A percentile compares a stretch with the other conserved stretches of the same genome.
Conservation (phyloP, 202 grass and related monocot genomes). For the Miscanthus sacchariflorus region DNA sequence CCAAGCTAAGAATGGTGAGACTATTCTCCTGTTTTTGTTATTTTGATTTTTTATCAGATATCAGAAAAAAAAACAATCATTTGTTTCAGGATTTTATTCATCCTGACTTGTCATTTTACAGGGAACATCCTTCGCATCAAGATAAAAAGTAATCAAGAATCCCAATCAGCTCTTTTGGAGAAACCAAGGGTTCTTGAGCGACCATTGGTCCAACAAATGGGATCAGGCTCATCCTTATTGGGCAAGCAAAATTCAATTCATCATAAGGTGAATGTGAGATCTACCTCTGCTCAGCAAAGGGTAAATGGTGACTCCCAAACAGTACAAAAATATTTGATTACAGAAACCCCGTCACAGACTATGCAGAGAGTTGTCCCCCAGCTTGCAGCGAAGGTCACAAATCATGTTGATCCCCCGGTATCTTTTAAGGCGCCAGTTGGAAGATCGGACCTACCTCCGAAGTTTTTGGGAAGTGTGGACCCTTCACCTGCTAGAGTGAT, state of each 20-base stretch:
- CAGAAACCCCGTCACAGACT: neutral
- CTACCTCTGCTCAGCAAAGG: slow-evolving; percentile 19
- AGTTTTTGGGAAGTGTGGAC: neutral
- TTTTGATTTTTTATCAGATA: neutral
- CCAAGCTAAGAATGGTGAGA: slow-evolving; percentile 67
- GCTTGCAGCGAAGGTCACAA: neutral
- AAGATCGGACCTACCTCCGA: neutral
- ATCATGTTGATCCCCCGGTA: neutral
- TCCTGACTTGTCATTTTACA: slow-evolving; percentile 24
- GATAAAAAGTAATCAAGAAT: slow-evolving; percentile 43
- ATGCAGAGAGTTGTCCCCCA: slow-evolving; percentile 12
- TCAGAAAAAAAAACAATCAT: neutral
- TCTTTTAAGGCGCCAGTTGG: neutral
- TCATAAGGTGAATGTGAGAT: neutral
- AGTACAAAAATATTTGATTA: slow-evolving; percentile 5
- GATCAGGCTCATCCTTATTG: neutral
- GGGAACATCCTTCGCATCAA: slow-evolving; percentile 59
- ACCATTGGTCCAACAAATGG: slow-evolving; percentile 20
- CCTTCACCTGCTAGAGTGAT: neutral
- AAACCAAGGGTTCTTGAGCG: slow-evolving; percentile 34
- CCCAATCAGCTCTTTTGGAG: slow-evolving; percentile 1
- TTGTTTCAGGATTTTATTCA: neutral
- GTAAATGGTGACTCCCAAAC: slow-evolving; percentile 8
- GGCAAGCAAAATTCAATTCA: slow-evolving; percentile 32
- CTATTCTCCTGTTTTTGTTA: neutral